These are phyloP conservation scores for Nannochloropsis salina DNA, from an alignment of 108 stramenopile species.

Conservation along the genomic window DNA sequence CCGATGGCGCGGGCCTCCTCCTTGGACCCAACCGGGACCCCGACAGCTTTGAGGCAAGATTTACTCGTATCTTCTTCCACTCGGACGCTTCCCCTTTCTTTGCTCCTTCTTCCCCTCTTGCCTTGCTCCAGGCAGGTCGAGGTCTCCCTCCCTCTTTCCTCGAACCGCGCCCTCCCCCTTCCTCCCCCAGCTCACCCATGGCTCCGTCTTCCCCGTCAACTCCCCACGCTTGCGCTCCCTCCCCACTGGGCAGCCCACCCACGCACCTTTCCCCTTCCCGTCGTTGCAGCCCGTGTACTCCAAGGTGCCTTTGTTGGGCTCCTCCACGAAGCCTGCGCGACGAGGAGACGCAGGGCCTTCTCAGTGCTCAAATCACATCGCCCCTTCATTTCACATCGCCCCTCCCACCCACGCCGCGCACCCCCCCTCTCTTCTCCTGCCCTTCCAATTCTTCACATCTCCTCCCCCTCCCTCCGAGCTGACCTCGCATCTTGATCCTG, in stretches of 20 bases:
- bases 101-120: not conserved
- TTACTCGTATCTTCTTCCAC: too few species aligned
- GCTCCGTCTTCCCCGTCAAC: too few species aligned
- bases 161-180: too few species aligned
- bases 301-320: not conserved
- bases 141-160: too few species aligned
- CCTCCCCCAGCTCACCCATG: too few species aligned
- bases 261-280: not conserved
- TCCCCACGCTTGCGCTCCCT: not conserved
- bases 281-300: conserved; percentile 4
- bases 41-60: too few species aligned
- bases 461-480: not conserved
- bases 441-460: not conserved
- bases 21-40: too few species aligned
- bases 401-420: not conserved
- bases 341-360: not conserved
- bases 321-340: not conserved
- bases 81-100: not conserved
- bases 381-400: not conserved
- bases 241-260: not conserved
- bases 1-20: not conserved
- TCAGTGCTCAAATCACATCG: not conserved
- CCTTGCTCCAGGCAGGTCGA: not conserved
- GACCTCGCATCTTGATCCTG: not conserved
- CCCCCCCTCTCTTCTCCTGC: not conserved